phyloP scores from a whole-genome alignment of 441 rosid species.

The Mallotus repandus region DNA sequence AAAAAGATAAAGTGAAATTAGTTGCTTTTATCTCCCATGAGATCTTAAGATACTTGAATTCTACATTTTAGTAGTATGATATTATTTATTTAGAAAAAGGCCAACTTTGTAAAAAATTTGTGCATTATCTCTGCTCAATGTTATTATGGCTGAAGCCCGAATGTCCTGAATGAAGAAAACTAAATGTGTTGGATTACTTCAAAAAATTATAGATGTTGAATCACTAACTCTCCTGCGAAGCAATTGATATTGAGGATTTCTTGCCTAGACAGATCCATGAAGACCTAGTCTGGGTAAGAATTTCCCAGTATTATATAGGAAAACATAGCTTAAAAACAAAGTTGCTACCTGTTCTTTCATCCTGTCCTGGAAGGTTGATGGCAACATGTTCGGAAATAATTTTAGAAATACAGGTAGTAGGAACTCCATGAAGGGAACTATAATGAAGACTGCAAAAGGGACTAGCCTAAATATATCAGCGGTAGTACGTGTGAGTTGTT shows the following conservation, averaged over 20 bases:
- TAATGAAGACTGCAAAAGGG: constrained; percentile 86
- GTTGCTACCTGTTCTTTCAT: constrained; percentile 92
- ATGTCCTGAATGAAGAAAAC: neutral
- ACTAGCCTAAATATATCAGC: constrained; percentile 94
- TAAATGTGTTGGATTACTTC: neutral
- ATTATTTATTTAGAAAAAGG: neutral
- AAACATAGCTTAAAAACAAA: constrained; percentile 9
- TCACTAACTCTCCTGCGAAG: neutral
- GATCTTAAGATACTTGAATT: neutral
- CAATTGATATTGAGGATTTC: neutral
- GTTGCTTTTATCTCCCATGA: neutral
- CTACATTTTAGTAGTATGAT: neutral
- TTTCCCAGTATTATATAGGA: neutral
- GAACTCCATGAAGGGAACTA: constrained; percentile 94
- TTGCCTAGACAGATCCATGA: too few relatives aligned
- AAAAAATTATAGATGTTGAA: neutral
- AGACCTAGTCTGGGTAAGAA: too few relatives aligned
- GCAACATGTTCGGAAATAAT: constrained; percentile 93
- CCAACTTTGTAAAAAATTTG: too few relatives aligned
- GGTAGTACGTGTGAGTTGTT: constrained; percentile 81
- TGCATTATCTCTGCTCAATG: neutral
- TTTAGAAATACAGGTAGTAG: constrained; percentile 78
- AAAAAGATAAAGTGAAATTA: neutral
- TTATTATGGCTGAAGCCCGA: neutral
- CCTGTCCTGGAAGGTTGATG: constrained; percentile 97